Percentiles rank a stretch among this genome's conserved stretches.
Conservation (phyloP, 257 asterid species). For the Fraxinus pennsylvanica region DNA sequence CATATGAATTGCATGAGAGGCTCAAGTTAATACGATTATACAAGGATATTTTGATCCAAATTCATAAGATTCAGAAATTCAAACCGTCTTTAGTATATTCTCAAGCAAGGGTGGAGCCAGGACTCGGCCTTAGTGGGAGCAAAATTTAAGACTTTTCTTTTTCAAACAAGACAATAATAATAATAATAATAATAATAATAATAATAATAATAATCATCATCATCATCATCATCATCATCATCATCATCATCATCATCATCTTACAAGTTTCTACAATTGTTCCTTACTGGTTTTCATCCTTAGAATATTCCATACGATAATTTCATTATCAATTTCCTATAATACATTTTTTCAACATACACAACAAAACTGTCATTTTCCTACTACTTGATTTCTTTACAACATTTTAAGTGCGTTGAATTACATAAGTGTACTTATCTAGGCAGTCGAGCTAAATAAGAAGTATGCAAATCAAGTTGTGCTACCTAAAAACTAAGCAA, state of each 20-base stretch:
- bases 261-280: too few relatives aligned
- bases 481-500: background rate
- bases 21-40: background rate
- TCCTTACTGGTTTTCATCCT: background rate
- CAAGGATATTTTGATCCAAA: background rate
- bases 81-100: background rate
- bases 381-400: background rate
- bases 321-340: background rate
- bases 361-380: background rate
- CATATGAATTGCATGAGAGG: background rate
- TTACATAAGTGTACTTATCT: too few relatives aligned
- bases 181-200: too few relatives aligned
- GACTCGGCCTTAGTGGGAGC: background rate
- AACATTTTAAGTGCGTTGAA: background rate
- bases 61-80: conserved; percentile 4
- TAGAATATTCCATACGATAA: background rate
- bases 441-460: background rate
- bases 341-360: background rate
- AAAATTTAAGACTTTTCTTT: background rate
- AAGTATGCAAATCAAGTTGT: background rate
- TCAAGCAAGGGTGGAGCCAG: background rate
- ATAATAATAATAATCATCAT: too few relatives aligned
- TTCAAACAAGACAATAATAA: background rate
- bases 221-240: too few relatives aligned
- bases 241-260: too few relatives aligned